Evolutionary conservation across 2,329 filamentous ascomycete genomes (phyloP).

Genomic region (Xylaria hypoxylon): DNA sequence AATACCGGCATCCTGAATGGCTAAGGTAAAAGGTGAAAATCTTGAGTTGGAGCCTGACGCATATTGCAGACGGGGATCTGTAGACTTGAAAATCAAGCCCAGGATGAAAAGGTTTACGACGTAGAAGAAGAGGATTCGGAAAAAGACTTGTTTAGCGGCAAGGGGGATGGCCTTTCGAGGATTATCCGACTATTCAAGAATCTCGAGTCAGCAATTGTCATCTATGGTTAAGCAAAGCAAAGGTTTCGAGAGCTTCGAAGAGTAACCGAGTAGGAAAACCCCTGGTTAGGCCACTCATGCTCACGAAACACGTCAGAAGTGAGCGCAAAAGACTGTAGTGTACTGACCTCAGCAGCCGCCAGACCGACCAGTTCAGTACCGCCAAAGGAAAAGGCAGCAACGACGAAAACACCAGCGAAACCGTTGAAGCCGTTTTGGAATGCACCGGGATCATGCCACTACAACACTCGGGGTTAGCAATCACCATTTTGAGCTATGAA

Average conservation of each 20-base stretch:
- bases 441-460: slow-evolving; percentile 67
- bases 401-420: slow-evolving; percentile 63
- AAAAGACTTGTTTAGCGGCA: slow-evolving; percentile 66
- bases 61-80: slow-evolving; percentile 56
- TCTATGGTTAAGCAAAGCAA: neutral
- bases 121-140: slow-evolving; percentile 66
- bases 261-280: neutral
- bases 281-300: neutral
- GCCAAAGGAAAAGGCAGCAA: slow-evolving; percentile 63
- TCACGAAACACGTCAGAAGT: neutral
- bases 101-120: slow-evolving; percentile 64
- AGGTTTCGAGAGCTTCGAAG: neutral
- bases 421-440: slow-evolving; percentile 65
- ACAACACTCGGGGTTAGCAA: no score
- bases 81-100: slow-evolving; percentile 60
- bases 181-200: slow-evolving; percentile 53
- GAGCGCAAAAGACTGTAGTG: neutral
- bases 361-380: slow-evolving; percentile 66
- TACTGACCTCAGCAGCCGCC: slow-evolving; percentile 58
- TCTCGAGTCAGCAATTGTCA: neutral
- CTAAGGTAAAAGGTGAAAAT: slow-evolving; percentile 64
- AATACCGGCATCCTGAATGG: slow-evolving; percentile 63
- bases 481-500: no score
- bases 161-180: slow-evolving; percentile 61
- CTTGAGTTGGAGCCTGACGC: slow-evolving; percentile 57